Base-by-base conservation (phyloP, 352 stramenopile genomes). In the Phytophthora europaea region DNA sequence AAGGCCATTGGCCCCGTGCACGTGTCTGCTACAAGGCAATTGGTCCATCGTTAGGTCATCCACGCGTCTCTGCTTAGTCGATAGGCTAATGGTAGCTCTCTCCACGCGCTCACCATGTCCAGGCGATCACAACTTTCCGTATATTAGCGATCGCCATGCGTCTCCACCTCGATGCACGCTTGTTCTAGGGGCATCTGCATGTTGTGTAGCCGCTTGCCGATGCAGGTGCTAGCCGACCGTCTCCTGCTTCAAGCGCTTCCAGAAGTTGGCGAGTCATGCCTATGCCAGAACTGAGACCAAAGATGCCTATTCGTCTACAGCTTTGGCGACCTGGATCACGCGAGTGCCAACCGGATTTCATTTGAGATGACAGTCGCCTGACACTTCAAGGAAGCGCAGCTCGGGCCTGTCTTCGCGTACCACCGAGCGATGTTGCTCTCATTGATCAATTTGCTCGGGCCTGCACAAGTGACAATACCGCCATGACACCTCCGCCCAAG, bases 361-460 rank as follows among this genome's bases (percentile, higher is more conserved):
- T 5, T n/a, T 38, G 62, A 51, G 18, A 61, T 50, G 48, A 10
- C 15, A 22, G 38, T 45, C 38, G 5, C 15, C 36, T n/a, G 13
- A 8, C 36, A 50, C 43, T 50, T 50, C 43, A 50, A 50, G 43
- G 8, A 23, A 55, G 34, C 26, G 40, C 40, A 53, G 43, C 40
- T 18, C 55, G 28, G 50, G 4, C 54, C 53, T 10, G 40, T 64
- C 63, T 70, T 48, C 61, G 54, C 50, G 34, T 38, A 72, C 57
- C 56, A 65, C 55, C 31, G 62, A 34, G 9, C 16, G 58, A 38
- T 36, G 43, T 55, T 65, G 28, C 47, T 18, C 36, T 77, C 65
- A 77, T 66, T 77, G 51, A 53, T 58, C 58, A 70, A 73, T 66
- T 69, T 63, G 3, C 70, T 8, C 10, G 15, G 31, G 63, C 23